Base-by-base conservation (phyloP, 1,284 basidiomycete genomes). In the Trametes sp. region DNA sequence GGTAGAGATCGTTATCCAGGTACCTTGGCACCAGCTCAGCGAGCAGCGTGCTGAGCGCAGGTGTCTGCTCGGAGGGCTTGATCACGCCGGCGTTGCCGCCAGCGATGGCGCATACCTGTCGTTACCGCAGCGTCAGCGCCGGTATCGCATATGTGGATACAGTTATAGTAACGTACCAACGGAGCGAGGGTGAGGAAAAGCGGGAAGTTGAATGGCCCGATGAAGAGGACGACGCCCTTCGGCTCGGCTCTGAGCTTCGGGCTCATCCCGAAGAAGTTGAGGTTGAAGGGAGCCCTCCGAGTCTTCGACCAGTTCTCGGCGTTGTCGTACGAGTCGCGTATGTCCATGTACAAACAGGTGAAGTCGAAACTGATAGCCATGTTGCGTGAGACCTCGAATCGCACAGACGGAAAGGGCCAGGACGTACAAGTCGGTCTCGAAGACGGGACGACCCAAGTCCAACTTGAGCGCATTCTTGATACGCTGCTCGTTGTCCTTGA, bases 1-100 rank as follows among this genome's bases (percentile, higher is more conserved):
- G 78, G 50, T 88, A 85, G 6, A 89, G 78, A 50, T 90, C 86
- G 0, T 80, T 76, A 74, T 96, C 94, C 67, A 96, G 73, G 72
- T 96, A 96, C 71, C 90, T 87, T 9, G 87, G 87, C 16, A 93
- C 64, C 7, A 96, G 84, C 67, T 92, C 86, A 0, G 88, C 82
- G 19, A 95, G 75, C 19, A 96, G 80, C 24, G 86, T 77, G 21
- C 87, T 87, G 4, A 82, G 81, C 8, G 87, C 82, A 0, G 88
- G 84, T 0, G 88, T 80, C 19, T 87, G 78, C 73, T 96, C 95
- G 0, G 93, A 91, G 0, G 90, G 89, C 76, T 95, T 95, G 69
- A 94, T 62, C 1, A 89, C 79, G 8, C 84, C 84, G 0, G 90
- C 83, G 71, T 89, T 90, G 2, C 93, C 93, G 10, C 92, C 90